phyloP scores from a whole-genome alignment of 129 eudicot species.

The Silybum marianum region DNA sequence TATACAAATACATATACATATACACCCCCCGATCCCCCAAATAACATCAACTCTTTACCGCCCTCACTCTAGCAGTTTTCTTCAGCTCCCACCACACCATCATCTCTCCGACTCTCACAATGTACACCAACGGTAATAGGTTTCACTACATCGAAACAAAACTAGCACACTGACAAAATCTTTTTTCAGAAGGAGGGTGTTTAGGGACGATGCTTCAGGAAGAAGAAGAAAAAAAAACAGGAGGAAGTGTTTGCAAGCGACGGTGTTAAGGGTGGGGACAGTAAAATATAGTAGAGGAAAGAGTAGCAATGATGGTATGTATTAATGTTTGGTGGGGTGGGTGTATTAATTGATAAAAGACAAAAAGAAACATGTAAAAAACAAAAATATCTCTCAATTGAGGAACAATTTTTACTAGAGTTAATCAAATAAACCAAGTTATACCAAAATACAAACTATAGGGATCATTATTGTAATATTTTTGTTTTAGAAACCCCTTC shows the following conservation, averaged over 20 bases:
- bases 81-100: background rate
- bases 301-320: background rate
- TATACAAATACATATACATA: background rate
- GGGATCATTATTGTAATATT: background rate
- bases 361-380: background rate
- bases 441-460: background rate
- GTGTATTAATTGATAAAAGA: background rate
- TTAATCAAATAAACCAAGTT: background rate
- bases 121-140: background rate
- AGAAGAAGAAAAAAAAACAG: background rate
- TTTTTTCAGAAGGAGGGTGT: background rate
- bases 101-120: background rate
- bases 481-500: background rate
- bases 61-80: background rate
- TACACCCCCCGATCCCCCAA: background rate
- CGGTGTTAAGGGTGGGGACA: background rate
- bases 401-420: background rate
- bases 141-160: background rate
- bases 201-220: background rate
- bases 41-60: background rate
- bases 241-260: background rate
- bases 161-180: background rate
- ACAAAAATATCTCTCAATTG: background rate
- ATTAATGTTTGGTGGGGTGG: background rate
- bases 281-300: background rate